Base-by-base conservation (phyloP, 1,284 basidiomycete genomes). In the Rhodotorula sp. region DNA sequence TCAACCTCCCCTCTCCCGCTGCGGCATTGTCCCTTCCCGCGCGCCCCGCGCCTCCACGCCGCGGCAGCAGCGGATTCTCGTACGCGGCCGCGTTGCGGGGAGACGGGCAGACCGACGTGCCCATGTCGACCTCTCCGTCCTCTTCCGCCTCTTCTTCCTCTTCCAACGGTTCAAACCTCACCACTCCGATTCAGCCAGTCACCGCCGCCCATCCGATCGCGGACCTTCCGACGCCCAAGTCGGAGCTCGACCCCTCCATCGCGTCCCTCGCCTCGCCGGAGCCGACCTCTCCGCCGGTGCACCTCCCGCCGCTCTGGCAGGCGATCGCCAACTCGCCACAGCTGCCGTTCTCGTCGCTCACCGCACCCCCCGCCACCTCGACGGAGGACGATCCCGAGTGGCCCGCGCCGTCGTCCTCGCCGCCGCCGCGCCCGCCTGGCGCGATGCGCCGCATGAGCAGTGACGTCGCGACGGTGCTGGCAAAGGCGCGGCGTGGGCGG, bases 191-290 rank as follows among this genome's bases (percentile, higher is more conserved):
- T 21, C 12, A n/a, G 36, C 36, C 36, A 15, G 25, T 54, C 32
- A 55, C 60, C n/a, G 39, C 32, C 12, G 32, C 60, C 15, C 63
- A 63, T n/a, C 58, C 57, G 8, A 46, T 61, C 3, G 25, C 60
- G 3, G 70, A 72, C 22, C 36, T 68, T 19, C 66, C 66, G 8
- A 69, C 66, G 19, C 70, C 70, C 22, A 72, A 72, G 50, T 41
- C n/a, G 27, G 66, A 69, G 34, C 41, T 44, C 54, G 70, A 64
- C 41, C 29, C 51, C 6, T 10, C 60, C 6, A 21, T 59, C 29
- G 39, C 64, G 5, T 29, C 41, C 6, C 32, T 55, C 41, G 25
- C 54, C 39, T 27, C 51, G 29, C 7, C 29, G 48, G 56, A 44
- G 8, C 10, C n/a, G 27, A 4, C 55, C 7, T 29, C 62, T 4